Conservation (phyloP, 1,284 basidiomycete species). For the Trichosporon sp. region DNA sequence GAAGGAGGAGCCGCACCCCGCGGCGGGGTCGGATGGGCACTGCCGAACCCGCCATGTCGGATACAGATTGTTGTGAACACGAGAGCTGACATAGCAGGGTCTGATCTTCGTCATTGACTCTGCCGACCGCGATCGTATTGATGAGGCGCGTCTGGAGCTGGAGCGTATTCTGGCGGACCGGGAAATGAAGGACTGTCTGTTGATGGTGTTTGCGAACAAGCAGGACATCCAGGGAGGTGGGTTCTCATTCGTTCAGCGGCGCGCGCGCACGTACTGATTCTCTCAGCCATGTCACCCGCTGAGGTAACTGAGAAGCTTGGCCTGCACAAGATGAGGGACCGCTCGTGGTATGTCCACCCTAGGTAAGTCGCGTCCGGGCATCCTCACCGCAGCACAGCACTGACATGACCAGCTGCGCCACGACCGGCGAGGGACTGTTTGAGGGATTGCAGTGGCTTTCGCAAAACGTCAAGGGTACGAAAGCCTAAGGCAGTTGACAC, state of each 20-base stretch:
- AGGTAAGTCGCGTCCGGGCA: conserved; percentile 58
- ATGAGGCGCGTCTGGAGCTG: conserved; percentile 93
- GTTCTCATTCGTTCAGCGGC: conserved; percentile 29
- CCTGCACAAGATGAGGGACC: conserved; percentile 89
- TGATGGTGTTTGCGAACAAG: conserved; percentile 99
- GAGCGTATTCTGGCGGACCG: conserved; percentile 95
- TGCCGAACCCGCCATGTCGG: not conserved
- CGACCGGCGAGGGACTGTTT: conserved; percentile 89
- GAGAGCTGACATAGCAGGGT: conserved; percentile 53
- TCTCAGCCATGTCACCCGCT: conserved; percentile 90
- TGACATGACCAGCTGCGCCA: conserved; percentile 66
- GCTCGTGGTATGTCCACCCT: conserved; percentile 98
- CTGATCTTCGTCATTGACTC: conserved; percentile 63
- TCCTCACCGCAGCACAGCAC: not conserved
- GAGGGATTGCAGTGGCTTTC: conserved; percentile 95
- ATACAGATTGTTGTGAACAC: not conserved
- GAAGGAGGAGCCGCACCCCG: not conserved
- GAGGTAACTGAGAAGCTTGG: conserved; percentile 98
- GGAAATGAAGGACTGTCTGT: conserved; percentile 95
- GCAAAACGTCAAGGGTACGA: conserved; percentile 77
- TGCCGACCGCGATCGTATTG: conserved; percentile 87
- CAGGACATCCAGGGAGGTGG: conserved; percentile 95
- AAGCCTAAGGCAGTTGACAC: conserved; percentile 21
- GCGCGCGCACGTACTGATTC: not conserved
- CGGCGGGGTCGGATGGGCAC: not conserved